phyloP scores from a whole-genome alignment of 495 filamentous ascomycete genomes.

The Mytilinidion resinicola region DNA sequence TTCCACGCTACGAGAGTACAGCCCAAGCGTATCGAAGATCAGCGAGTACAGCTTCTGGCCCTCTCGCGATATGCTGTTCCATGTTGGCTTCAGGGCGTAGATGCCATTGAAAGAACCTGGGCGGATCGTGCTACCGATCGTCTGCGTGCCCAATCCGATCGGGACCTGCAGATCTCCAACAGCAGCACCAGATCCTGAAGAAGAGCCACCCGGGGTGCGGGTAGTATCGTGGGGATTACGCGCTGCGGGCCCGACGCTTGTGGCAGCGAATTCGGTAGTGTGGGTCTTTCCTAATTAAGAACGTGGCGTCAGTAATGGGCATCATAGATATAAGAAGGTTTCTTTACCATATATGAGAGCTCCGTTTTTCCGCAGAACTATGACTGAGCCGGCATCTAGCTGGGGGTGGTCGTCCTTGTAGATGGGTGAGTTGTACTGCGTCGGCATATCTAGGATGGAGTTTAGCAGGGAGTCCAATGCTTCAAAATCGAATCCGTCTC shows the following conservation, averaged over 20 bases:
- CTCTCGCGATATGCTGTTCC: slow-evolving; percentile 49
- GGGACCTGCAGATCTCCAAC: slow-evolving; percentile 48
- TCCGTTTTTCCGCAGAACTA: slow-evolving; percentile 42
- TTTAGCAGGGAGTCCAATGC: too few species aligned
- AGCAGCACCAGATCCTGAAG: slow-evolving; percentile 48
- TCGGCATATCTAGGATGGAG: slow-evolving; percentile 43
- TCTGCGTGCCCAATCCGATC: slow-evolving; percentile 47
- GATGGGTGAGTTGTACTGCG: slow-evolving; percentile 45
- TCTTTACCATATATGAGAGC: slow-evolving; percentile 45
- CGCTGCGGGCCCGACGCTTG: slow-evolving; percentile 35
- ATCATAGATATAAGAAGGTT: neutral
- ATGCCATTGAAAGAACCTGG: slow-evolving; percentile 51
- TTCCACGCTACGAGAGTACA: slow-evolving; percentile 44
- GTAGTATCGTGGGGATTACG: slow-evolving; percentile 44
- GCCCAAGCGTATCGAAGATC: slow-evolving; percentile 49
- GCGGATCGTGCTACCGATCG: slow-evolving; percentile 42
- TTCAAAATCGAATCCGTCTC: too few species aligned
- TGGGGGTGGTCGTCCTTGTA: slow-evolving; percentile 37
- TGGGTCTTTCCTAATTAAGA: slow-evolving; percentile 34
- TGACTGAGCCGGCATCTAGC: slow-evolving; percentile 41
- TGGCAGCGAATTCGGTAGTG: slow-evolving; percentile 48
- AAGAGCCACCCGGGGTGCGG: slow-evolving; percentile 50
- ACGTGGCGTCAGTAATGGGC: neutral
- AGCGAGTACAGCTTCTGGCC: slow-evolving; percentile 44
- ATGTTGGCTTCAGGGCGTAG: slow-evolving; percentile 53